Evolutionary conservation across 2,329 filamentous ascomycete species (phyloP).

Genomic region (Trichoderma atrobrunneum): DNA sequence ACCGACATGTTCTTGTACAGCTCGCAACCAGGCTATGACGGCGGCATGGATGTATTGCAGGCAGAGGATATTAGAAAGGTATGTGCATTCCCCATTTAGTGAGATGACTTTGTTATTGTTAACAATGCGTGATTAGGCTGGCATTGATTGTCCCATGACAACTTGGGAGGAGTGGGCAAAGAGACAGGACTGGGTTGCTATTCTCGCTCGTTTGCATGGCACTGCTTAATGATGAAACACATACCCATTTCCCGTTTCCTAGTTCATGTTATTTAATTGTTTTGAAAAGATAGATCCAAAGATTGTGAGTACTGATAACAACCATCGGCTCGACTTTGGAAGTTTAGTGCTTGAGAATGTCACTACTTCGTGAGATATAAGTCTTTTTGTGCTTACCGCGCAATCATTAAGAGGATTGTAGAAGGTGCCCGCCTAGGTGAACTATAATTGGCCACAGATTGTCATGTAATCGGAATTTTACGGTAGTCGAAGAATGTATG

Average conservation of each 20-base stretch:
- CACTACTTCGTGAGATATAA: too few species aligned
- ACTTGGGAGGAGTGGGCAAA: slow-evolving; percentile 37
- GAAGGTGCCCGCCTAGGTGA: background rate
- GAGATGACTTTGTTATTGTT: background rate
- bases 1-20: slow-evolving; percentile 48
- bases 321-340: background rate
- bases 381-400: too few species aligned
- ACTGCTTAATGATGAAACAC: background rate
- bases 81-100: slow-evolving; percentile 20
- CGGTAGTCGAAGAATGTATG: background rate
- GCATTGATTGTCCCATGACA: slow-evolving; percentile 45
- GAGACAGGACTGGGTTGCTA: slow-evolving; percentile 36
- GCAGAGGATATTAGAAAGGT: slow-evolving; percentile 45
- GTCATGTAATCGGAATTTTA: background rate
- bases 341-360: background rate
- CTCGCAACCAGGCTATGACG: slow-evolving; percentile 49
- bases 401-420: background rate
- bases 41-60: slow-evolving; percentile 42
- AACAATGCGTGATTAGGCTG: slow-evolving; percentile 30
- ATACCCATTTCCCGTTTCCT: background rate
- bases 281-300: background rate
- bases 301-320: background rate
- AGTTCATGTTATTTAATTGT: background rate
- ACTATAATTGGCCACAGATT: background rate
- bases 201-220: slow-evolving; percentile 7